Evolutionary conservation across 495 filamentous ascomycete species (phyloP).

Genomic region (Hypoxylon trugodes): DNA sequence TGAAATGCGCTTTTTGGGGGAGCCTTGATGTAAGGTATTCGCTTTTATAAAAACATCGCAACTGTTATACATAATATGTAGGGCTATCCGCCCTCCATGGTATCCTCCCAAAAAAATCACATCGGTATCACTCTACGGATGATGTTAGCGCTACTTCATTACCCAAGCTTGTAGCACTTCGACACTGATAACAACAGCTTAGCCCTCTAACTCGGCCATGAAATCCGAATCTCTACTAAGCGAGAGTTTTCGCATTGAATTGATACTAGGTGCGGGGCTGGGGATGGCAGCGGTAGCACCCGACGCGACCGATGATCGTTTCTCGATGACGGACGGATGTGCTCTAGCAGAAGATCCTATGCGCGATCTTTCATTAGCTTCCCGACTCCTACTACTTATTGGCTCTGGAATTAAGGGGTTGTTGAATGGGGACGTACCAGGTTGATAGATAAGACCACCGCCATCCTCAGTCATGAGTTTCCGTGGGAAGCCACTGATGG

Average conservation of each 20-base stretch:
- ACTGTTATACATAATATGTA: too few relatives aligned
- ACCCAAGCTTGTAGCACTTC: not conserved
- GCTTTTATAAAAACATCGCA: too few relatives aligned
- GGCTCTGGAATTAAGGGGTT: not conserved
- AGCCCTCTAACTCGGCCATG: slow-evolving; percentile 29
- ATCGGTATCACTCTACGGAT: too few relatives aligned
- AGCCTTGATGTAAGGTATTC: not conserved
- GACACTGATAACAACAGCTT: not conserved
- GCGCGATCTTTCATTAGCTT: slow-evolving; percentile 42
- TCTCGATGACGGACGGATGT: slow-evolving; percentile 45
- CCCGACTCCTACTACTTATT: not conserved
- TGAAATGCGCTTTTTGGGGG: not conserved
- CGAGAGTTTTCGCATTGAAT: slow-evolving; percentile 25
- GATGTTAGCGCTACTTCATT: not conserved
- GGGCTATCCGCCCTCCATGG: not conserved
- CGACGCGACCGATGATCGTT: slow-evolving; percentile 43
- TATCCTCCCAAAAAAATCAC: not conserved
- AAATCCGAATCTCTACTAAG: slow-evolving; percentile 19
- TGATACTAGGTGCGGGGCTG: slow-evolving; percentile 16
- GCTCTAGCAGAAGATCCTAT: slow-evolving; percentile 42
- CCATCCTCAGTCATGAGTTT: slow-evolving; percentile 43
- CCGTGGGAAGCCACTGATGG: slow-evolving; percentile 51
- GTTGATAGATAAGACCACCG: slow-evolving; percentile 42
- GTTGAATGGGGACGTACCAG: slow-evolving; percentile 39
- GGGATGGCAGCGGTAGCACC: slow-evolving; percentile 22